Base-by-base conservation (phyloP, 768 basidiomycete species). In the Stropharia rugosoannulata region DNA sequence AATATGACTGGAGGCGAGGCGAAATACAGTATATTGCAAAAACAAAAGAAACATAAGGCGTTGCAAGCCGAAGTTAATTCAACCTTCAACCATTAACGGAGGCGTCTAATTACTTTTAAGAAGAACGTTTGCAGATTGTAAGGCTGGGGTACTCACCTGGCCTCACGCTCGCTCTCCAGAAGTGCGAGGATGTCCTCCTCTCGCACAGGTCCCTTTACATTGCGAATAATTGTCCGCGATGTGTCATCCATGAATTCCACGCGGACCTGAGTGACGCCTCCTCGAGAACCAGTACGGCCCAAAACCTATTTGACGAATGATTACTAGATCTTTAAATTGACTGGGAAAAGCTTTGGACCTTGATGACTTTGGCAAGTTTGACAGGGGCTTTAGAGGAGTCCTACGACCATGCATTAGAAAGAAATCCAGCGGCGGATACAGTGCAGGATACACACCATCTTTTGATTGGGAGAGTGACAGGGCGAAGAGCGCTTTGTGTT, bases 231-330 rank as follows among this genome's bases (percentile, higher is more conserved):
- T 63, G 92, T 89, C 66, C 96, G 90, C 62, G 87, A 85, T 53
- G 91, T 85, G 73, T 98, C 95, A 73, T 98, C 96, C 90, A 98
- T 88, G 80, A 99, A 97, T 72, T 98, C 97, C 64, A 99, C 97
- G 63, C 96, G 93, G 76, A 98, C 95, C 81, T 98, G 95, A 59
- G 95, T 98, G 68, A 98, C 95, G 79, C 96, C 96, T 78, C 96
- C 96, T 72, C 96, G 93, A 66, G 95, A 98, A 59, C 96, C 96
- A 70, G 97, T 99, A 68, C 97, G 88, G 69, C 97, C 97, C 68
- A 98, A 88, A 73, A 98, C 93, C 94, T 97, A 61, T 40, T 53
- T 50, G 53, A 35, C 58, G 52, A 49, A 59, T 59, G 45, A 43
- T 66, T 40, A 55, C 60, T 27, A 16, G 43, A 38, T 38, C 12